These are phyloP conservation scores for Fraxinus angustifolia DNA, from an alignment of 305 asterid genomes.

Conservation along the genomic window DNA sequence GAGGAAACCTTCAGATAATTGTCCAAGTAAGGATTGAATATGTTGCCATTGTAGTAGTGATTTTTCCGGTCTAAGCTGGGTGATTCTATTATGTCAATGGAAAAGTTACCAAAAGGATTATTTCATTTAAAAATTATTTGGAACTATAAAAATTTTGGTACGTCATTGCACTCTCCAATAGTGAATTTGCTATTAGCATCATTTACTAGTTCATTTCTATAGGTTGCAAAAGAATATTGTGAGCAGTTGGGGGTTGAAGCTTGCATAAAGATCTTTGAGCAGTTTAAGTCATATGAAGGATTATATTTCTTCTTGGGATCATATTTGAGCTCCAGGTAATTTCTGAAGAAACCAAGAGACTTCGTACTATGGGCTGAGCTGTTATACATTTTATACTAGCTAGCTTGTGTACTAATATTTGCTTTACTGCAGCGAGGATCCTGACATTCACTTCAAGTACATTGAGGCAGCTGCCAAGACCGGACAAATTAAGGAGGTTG, in stretches of 20 bases:
- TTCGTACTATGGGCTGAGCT: slow-evolving; percentile 1
- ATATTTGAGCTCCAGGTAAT: slow-evolving; percentile 92
- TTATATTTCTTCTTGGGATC: slow-evolving; percentile 96
- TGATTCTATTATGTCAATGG: slow-evolving; percentile 2
- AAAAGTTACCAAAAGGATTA: not conserved
- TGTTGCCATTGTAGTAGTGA: not conserved
- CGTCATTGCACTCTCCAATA: not conserved
- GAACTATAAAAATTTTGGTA: slow-evolving; percentile 3
- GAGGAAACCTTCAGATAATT: slow-evolving; percentile 98
- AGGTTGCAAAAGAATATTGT: slow-evolving; percentile 97
- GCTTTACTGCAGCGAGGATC: slow-evolving; percentile 79
- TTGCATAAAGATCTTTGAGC: slow-evolving; percentile 91
- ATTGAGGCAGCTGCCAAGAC: slow-evolving; percentile 99
- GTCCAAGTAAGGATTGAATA: slow-evolving; percentile 65
- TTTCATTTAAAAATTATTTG: not conserved
- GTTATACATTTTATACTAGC: not conserved
- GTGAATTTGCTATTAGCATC: not conserved
- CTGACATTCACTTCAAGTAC: slow-evolving; percentile 97
- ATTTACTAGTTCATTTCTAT: slow-evolving; percentile 24
- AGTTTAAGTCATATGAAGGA: slow-evolving; percentile 97
- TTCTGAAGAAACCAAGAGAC: slow-evolving; percentile 16
- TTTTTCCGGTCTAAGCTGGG: not conserved
- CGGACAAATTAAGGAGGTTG: slow-evolving; percentile 98
- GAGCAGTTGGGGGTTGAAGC: slow-evolving; percentile 96
- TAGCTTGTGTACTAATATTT: slow-evolving; percentile 15